Base-by-base conservation (phyloP, 1,284 basidiomycete genomes). In the Macrocystidia cucumis region DNA sequence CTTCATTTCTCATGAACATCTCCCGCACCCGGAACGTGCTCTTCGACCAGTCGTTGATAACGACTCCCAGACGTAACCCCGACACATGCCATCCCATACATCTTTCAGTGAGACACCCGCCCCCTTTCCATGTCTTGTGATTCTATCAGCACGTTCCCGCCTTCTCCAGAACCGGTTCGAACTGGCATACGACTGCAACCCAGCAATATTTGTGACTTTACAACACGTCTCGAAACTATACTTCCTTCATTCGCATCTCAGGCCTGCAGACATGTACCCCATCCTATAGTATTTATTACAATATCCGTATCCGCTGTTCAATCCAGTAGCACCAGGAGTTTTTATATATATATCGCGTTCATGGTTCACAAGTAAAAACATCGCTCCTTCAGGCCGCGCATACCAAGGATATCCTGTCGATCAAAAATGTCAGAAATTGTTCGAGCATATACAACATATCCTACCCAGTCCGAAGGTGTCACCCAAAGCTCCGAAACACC, bases 401-500 rank as follows among this genome's bases (percentile, higher is more conserved):
- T 80, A 32, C 85, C 85, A 44, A 89, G 58, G 29, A 79, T 51
- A 44, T 86, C 81, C 85, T 88, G 50, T 35, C 14, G 29, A 11
- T 12, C 5, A 4, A 4, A 13, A 16, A n/a, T 18, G 17, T n/a
- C n/a, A 16, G 29, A 12, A 35, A 22, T 21, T 35, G 29, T 33
- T 35, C 25, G 29, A 44, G 25, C 34, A 34, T 24, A 42, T 23
- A 22, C 24, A 28, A 35, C 9, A 37, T 35, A 21, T 52, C 50
- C 37, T 58, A 89, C 87, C 91, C 91, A 98, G 57, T 98, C 95
- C 29, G 79, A 68, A 36, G 68, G 63, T 9, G 85, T 78, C 29
- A 98, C 68, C 91, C 95, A 98, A 44, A 97, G 62, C 49, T 98
- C 95, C 32, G 77, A 71, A 37, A 88, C 76, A 1, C 79, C 76